Evolutionary conservation across 345 rosid genomes (phyloP).

Genomic region (Eutrema yunnanense): DNA sequence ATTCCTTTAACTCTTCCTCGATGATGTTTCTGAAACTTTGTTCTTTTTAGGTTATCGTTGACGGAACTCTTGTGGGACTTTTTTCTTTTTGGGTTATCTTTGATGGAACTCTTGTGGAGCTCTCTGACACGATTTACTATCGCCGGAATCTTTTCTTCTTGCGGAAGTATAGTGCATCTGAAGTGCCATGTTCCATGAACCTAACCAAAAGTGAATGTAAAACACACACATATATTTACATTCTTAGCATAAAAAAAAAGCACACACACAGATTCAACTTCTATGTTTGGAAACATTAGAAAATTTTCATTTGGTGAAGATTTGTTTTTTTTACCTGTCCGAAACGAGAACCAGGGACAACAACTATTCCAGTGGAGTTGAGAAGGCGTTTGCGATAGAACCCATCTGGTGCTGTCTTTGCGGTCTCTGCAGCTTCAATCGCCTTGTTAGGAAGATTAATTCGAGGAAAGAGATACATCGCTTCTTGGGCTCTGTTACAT

Average conservation of each 20-base stretch:
- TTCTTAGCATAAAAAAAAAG: not conserved
- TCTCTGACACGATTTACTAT: conserved; percentile 53
- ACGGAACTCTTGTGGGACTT: not conserved
- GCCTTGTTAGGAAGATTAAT: conserved; percentile 26
- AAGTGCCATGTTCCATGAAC: conserved; percentile 95
- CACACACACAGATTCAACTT: not conserved
- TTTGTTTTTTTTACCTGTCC: conserved; percentile 65
- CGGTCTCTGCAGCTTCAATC: conserved; percentile 58
- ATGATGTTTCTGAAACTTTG: too few relatives aligned
- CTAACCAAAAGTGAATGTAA: conserved; percentile 29
- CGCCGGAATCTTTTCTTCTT: conserved; percentile 81
- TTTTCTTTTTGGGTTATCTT: not conserved
- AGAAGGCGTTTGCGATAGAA: conserved; percentile 78
- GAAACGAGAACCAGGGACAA: conserved; percentile 93
- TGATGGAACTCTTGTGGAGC: conserved; percentile 47
- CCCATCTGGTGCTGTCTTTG: conserved; percentile 71
- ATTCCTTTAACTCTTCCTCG: conserved; percentile 19
- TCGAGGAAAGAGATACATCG: conserved; percentile 87
- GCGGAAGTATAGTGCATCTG: conserved; percentile 86
- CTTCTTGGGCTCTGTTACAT: conserved; percentile 92
- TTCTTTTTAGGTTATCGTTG: too few relatives aligned
- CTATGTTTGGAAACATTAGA: not conserved
- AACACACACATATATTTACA: not conserved
- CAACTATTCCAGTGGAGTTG: conserved; percentile 78
- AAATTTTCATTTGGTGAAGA: not conserved